Percentiles rank a stretch among this genome's conserved stretches.
Conservation (phyloP, 2,329 filamentous ascomycete species). For the Escovopsis weberi region DNA sequence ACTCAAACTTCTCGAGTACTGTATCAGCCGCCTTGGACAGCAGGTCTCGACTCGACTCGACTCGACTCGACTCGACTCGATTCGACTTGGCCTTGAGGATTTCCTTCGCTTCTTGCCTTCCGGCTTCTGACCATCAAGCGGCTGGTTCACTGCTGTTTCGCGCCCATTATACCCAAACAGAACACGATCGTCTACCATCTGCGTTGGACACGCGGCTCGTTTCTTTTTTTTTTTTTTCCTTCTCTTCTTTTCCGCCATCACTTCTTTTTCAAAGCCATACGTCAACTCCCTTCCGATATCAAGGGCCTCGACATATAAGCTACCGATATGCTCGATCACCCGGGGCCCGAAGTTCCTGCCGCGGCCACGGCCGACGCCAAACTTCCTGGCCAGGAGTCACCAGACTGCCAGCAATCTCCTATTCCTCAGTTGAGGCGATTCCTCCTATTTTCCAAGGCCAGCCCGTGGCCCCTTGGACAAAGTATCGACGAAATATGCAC, state of each 20-base stretch:
- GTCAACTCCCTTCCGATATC: too few species aligned
- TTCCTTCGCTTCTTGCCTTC: not conserved
- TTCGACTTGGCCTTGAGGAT: too few species aligned
- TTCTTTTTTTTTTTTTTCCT: too few species aligned
- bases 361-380: constrained; percentile 38
- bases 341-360: constrained; percentile 44
- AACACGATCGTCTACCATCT: too few species aligned
- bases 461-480: constrained; percentile 1
- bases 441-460: constrained; percentile 22
- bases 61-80: not conserved
- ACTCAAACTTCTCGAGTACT: too few species aligned
- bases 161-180: too few species aligned
- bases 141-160: not conserved
- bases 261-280: not conserved
- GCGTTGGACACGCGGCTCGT: too few species aligned
- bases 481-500: not conserved
- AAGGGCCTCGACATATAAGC: too few species aligned
- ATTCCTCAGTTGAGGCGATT: constrained; percentile 20
- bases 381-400: constrained; percentile 47
- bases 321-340: constrained; percentile 41
- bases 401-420: constrained; percentile 20
- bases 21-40: too few species aligned
- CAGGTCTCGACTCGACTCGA: too few species aligned
- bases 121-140: not conserved
- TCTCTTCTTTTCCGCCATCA: not conserved